Evolutionary conservation across 345 rosid species (phyloP), one percentile per base, ranked within the genome.

Genomic region (Gossypium arboreum): DNA sequence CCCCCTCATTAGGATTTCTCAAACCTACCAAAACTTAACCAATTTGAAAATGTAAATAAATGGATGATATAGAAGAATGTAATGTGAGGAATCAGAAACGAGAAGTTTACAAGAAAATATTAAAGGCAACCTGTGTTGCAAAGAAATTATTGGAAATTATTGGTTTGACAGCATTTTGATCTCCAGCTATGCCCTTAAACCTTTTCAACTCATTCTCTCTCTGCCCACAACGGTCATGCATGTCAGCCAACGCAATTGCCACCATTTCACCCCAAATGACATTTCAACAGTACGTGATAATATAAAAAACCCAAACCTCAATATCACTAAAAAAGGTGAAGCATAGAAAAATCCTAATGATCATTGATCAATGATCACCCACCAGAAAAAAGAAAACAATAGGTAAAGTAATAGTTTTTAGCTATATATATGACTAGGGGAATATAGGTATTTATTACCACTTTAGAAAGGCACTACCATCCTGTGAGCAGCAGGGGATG

Each of bases 391-490:
- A 7, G 41, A 34, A 34, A 34, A 34, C 41, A 34, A 34, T 34
- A 34, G 41, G 41, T 1, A 12, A 43, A 60, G 4, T 12, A 29
- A 45, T 45, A 45, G 10, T 11, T 45, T 45, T 45, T 10, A 45
- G 50, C 13, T 45, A 47, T 47, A 47, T 47, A 47, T 12, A 25
- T 0, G 16, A 1, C 1, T 34, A 34, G 41, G 41, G 41, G 0
- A 34, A 34, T 34, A 5, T 34, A 4, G 41, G 41, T 34, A 20
- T 7, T 22, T 1, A 44, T 25, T 81, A 94, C 98, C 98, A 92
- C 55, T 81, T 86, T 55, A 88, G 51, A 27, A 90, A 92, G 65
- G 97, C 98, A 73, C 96, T 92, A 3, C 94, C 97, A 63, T 90
- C 92, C 16, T 87, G 77, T 72, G 92, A 94, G 75, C 98, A 93